phyloP scores from a whole-genome alignment of 78 protist species.

The Polysphondylium violaceum region DNA sequence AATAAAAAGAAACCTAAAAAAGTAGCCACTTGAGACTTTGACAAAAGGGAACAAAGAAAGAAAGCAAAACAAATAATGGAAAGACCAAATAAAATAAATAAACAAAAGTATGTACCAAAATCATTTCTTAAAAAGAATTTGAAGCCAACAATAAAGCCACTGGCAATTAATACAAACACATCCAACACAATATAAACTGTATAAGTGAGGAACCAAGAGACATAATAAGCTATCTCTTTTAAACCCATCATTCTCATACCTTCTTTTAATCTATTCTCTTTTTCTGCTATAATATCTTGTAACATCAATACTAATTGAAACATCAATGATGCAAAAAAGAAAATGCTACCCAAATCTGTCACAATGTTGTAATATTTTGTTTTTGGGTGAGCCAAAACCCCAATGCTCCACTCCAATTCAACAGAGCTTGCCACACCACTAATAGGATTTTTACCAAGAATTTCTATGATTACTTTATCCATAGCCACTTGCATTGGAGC shows the following conservation, averaged over 20 bases:
- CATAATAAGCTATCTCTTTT: slow-evolving; percentile 1
- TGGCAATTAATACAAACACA: slow-evolving; percentile 36
- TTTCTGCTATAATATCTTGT: slow-evolving; percentile 23
- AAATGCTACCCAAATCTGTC: slow-evolving; percentile 41
- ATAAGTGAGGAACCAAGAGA: slow-evolving; percentile 5
- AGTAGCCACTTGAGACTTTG: slow-evolving; percentile 33
- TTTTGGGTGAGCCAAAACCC: slow-evolving; percentile 32
- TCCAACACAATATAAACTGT: neutral
- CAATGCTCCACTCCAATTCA: neutral
- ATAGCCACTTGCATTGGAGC: slow-evolving; percentile 44
- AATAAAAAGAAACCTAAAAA: slow-evolving; percentile 58
- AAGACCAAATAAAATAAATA: slow-evolving; percentile 55
- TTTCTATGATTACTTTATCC: slow-evolving; percentile 23
- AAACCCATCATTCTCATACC: slow-evolving; percentile 64
- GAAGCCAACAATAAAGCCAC: slow-evolving; percentile 47
- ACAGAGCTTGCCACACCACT: neutral
- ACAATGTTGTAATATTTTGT: slow-evolving; percentile 19
- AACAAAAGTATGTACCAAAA: slow-evolving; percentile 46
- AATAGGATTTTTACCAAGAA: neutral
- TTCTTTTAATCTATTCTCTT: slow-evolving; percentile 24
- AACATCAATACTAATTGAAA: slow-evolving; percentile 42
- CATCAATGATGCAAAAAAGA: slow-evolving; percentile 53
- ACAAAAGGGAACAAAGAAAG: slow-evolving; percentile 24
- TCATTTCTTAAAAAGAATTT: slow-evolving; percentile 29
- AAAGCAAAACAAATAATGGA: slow-evolving; percentile 57